These are phyloP conservation scores for Leptoxyphium fumago DNA, from an alignment of 2,329 filamentous ascomycete genomes.

Conservation along the genomic window DNA sequence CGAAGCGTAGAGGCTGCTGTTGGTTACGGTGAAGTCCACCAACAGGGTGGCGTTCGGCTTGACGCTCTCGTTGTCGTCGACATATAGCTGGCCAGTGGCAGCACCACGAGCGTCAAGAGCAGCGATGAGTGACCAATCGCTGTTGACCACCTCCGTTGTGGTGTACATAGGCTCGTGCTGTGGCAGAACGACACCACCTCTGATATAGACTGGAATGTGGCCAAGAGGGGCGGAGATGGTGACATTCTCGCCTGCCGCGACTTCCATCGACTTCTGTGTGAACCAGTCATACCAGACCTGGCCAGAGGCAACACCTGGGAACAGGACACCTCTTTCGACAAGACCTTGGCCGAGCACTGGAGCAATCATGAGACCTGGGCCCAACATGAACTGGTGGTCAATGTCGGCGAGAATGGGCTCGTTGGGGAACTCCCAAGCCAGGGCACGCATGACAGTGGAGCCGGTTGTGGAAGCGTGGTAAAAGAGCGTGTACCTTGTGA, in stretches of 20 bases:
- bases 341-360: slow-evolving; percentile 30
- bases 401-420: slow-evolving; percentile 38
- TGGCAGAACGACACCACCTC: slow-evolving; percentile 51
- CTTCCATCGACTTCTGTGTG: slow-evolving; percentile 33
- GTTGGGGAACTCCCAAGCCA: slow-evolving; percentile 56
- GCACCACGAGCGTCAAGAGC: slow-evolving; percentile 47
- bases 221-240: slow-evolving; percentile 32
- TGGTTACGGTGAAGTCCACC: slow-evolving; percentile 40
- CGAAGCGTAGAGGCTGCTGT: slow-evolving; percentile 34
- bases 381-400: slow-evolving; percentile 45
- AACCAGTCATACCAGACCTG: slow-evolving; percentile 46
- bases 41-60: slow-evolving; percentile 41
- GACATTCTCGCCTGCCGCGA: slow-evolving; percentile 30
- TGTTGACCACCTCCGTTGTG: slow-evolving; percentile 46
- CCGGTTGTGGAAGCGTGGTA: slow-evolving; percentile 29
- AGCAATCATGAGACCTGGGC: slow-evolving; percentile 40
- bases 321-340: slow-evolving; percentile 32
- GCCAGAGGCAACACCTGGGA: slow-evolving; percentile 43
- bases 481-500: not conserved
- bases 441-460: slow-evolving; percentile 49
- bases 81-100: slow-evolving; percentile 54
- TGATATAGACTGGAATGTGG: slow-evolving; percentile 52
- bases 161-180: slow-evolving; percentile 44
- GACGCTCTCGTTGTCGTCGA: slow-evolving; percentile 62
- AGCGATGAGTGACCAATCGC: slow-evolving; percentile 57